These are phyloP conservation scores for Penicillium malachiteum DNA, from an alignment of 495 filamentous ascomycete species.

Conservation along the genomic window DNA sequence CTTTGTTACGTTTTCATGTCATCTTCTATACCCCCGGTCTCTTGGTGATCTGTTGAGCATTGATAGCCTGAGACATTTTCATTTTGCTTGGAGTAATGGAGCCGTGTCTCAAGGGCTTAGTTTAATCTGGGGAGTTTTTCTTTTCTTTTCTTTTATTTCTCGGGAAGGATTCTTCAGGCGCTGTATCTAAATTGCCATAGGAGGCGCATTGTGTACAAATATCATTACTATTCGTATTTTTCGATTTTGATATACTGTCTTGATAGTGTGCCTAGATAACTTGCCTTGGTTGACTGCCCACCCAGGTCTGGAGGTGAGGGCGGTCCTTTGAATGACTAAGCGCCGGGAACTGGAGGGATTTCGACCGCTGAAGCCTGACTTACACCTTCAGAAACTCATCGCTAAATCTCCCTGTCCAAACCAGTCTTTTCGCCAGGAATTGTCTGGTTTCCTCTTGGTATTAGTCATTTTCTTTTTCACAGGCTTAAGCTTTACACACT, in stretches of 20 bases:
- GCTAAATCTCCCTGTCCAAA: constrained; percentile 16
- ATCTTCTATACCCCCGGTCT: constrained; percentile 19
- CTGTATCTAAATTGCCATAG: constrained; percentile 8
- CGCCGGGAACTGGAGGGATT: constrained; percentile 36
- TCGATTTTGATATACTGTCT: background rate
- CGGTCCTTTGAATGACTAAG: constrained; percentile 37
- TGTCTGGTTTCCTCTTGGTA: background rate
- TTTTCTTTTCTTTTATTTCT: too few species aligned
- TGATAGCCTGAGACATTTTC: constrained; percentile 24
- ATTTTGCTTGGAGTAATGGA: constrained; percentile 15
- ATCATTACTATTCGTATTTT: background rate
- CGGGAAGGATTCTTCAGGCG: constrained; percentile 9
- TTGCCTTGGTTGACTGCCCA: background rate
- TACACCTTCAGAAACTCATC: constrained; percentile 45
- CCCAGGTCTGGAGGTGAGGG: background rate
- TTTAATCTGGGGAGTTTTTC: constrained; percentile 9
- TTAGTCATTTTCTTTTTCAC: background rate
- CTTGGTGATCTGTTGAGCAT: constrained; percentile 24
- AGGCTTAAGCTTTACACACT: background rate
- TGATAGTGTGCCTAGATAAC: too few species aligned
- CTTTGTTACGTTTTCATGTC: constrained; percentile 27
- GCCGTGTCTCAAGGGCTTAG: constrained; percentile 8
- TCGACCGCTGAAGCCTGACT: constrained; percentile 41
- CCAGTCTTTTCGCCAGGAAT: constrained; percentile 6
- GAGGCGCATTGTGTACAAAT: constrained; percentile 7